These are phyloP conservation scores for Scheffersomyces amazonensis DNA, from an alignment of 805 yeast genomes.

Conservation along the genomic window DNA sequence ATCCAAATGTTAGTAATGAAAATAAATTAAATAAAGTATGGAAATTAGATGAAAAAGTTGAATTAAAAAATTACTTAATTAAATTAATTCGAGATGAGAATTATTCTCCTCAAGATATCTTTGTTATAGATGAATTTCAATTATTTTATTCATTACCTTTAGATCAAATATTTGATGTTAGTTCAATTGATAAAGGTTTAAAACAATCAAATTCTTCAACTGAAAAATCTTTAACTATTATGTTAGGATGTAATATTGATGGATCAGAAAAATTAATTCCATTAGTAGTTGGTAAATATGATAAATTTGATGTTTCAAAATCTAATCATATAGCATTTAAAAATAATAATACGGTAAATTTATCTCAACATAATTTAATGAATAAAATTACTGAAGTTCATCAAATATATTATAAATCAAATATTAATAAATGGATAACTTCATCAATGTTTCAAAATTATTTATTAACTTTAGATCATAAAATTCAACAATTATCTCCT, in stretches of 20 bases:
- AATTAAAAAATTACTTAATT: constrained; percentile 43
- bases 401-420: constrained; percentile 55
- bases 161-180: constrained; percentile 52
- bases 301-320: constrained; percentile 35
- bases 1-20: constrained; percentile 37
- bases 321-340: constrained; percentile 20
- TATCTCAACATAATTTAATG: constrained; percentile 15
- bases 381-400: constrained; percentile 49
- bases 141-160: constrained; percentile 58
- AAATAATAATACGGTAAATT: constrained; percentile 7
- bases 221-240: constrained; percentile 48
- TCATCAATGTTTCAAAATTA: constrained; percentile 62
- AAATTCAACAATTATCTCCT: constrained; percentile 42
- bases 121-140: constrained; percentile 60
- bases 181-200: constrained; percentile 41
- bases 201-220: constrained; percentile 34
- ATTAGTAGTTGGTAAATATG: constrained; percentile 57
- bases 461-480: constrained; percentile 57
- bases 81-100: constrained; percentile 23
- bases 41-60: constrained; percentile 56
- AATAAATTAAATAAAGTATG: constrained; percentile 49
- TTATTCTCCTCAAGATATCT: constrained; percentile 51
- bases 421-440: constrained; percentile 62
- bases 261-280: constrained; percentile 65
- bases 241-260: constrained; percentile 61